Evolutionary conservation across 2,329 filamentous ascomycete species (phyloP), one percentile per base, ranked within the genome.

Genomic region (Ophiostoma fasciatum): DNA sequence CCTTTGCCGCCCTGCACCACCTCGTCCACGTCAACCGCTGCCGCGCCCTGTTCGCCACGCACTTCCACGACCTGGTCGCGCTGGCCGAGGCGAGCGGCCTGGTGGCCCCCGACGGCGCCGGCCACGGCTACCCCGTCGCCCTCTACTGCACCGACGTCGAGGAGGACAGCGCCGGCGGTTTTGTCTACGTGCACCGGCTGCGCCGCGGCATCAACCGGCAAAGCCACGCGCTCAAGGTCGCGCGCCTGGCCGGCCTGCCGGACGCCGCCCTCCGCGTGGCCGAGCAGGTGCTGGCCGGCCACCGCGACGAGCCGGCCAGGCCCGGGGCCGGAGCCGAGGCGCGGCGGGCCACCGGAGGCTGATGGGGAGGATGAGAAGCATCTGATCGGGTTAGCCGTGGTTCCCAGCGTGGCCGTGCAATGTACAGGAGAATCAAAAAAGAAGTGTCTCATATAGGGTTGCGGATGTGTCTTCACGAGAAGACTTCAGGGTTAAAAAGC

Each of bases 151-250:
- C 90, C 0, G 84, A 94, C 56, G 73, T 98, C 8, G 66, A 76
- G 17, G 87, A 94, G 52, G 77, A 81, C 34, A 63, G 61, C 7
- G 58, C 64, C 0, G 71, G 73, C 1, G 75, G 75, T 0, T 98
- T 94, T 54, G 74, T 80, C 28, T 98, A 93, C 60, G 68, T 92
- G 37, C 87, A 98, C 60, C 79, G 70, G 46, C 58, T 98, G 56
- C 71, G 73, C 37, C 74, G 68, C 52, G 90, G 90, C 0, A 73
- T 94, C 39, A 98, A 96, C 56, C 71, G 76, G 35, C 66, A 80
- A 45, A 92, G 83, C 42, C 90, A 98, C 59, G 90, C 92, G 14
- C 62, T 98, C 41, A 96, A 94, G 52, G 90, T 98, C n/a, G 90
- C 90, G 3, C 69, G 70, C 43, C 60, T 96, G 46, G 92, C 90